Base-by-base conservation (phyloP, 2,329 filamentous ascomycete species). In the Dryadomyces sulphureus region DNA sequence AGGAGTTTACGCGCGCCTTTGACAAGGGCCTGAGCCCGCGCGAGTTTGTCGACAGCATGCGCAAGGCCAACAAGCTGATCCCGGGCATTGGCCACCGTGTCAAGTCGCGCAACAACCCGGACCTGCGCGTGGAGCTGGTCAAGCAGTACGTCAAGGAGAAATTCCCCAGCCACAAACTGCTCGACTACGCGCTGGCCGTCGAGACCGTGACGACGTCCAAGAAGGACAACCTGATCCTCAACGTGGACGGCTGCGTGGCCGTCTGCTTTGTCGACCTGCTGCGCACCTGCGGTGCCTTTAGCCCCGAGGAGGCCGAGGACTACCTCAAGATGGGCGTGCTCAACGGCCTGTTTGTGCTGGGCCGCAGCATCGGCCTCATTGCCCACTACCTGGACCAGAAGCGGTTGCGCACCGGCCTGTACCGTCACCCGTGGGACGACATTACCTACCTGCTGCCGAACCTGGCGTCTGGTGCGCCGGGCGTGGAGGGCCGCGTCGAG, bases 11-110 rank as follows among this genome's bases (percentile, higher is more conserved):
- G 66, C 89, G 88, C 70, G 92, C 92, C 49, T 94, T 90, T 58
- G 92, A 98, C 76, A 95, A 94, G 80, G 89, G 88, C 60, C 81
- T 96, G 56, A 93, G 84, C 73, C 92, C 92, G 50, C 89, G 92
- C 77, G 92, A 98, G 69, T 98, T 98, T 59, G 92, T 98, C 55
- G 92, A 98, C 73, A 85, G 75, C 57, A 96, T 96, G 90, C 81
- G 92, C 68, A 98, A 96, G 77, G 87, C 92, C 71, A 98, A 98
- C 82, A 98, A 96, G 79, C 88, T 98, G 58, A 96, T 98, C 58
- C 92, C 92, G 53, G 92, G 92, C 75, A 98, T 98, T 59, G 92
- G 92, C 58, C 92, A 98, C 79, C 87, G 89, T 69, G 86, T 98
- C 76, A 98, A 98, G 80, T 98, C 92, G 55, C 84, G 92, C 60